Percentiles rank a stretch among this genome's conserved stretches.
Conservation (phyloP, 176 grass and related monocot species). For the bread wheat (Triticum aestivum) region DNA sequence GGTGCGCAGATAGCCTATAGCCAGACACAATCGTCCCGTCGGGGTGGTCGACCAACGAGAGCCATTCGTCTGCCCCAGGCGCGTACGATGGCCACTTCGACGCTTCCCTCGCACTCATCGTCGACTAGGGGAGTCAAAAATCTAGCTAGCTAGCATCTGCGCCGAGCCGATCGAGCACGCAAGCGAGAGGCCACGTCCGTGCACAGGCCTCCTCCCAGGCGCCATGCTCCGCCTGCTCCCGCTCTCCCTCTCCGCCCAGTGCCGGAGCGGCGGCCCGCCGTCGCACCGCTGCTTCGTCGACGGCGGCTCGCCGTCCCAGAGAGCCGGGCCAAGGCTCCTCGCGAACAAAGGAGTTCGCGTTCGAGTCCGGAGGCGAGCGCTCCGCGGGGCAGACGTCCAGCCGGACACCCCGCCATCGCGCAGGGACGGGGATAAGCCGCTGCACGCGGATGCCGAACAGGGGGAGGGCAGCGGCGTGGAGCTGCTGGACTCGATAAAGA, state of each 20-base stretch:
- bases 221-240: conserved; percentile 51
- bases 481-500: conserved; percentile 39
- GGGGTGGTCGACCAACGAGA: conserved; percentile 4
- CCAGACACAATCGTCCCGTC: conserved; percentile 17
- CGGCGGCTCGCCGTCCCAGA: neutral
- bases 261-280: neutral
- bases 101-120: neutral
- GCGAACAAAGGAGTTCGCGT: neutral
- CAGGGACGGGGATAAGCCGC: neutral
- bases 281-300: neutral
- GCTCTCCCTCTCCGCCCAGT: conserved; percentile 32
- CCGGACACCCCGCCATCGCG: conserved; percentile 17
- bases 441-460: neutral
- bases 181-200: neutral
- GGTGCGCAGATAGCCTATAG: neutral
- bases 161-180: neutral
- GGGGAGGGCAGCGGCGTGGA: neutral
- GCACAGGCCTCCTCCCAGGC: neutral
- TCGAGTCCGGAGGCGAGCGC: conserved; percentile 26
- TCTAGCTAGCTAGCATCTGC: conserved; percentile 4
- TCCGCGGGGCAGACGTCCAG: conserved; percentile 33
- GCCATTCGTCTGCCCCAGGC: conserved; percentile 12
- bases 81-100: conserved; percentile 14
- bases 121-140: neutral
- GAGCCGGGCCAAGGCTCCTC: neutral